A percentile compares a stretch with the other conserved stretches of the same genome.
phyloP scores from a whole-genome alignment of 345 rosid genomes.

The Heritiera littoralis region DNA sequence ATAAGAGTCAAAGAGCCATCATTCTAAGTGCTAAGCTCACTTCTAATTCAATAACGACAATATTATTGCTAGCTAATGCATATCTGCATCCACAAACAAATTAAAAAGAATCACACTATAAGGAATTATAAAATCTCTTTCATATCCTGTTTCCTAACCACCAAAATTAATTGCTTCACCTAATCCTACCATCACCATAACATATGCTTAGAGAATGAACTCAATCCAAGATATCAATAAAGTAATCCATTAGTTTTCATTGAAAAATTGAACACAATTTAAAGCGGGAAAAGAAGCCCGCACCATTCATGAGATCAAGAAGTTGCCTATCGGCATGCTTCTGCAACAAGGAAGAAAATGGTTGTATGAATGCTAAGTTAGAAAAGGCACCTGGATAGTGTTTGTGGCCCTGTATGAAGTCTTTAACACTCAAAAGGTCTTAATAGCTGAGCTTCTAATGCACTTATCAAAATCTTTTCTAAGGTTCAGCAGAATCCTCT shows the following conservation, averaged over 20 bases:
- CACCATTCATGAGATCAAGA: not conserved
- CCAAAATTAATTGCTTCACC: constrained; percentile 34
- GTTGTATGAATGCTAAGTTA: not conserved
- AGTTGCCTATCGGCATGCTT: constrained; percentile 1
- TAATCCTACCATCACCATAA: constrained; percentile 9
- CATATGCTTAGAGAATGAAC: not conserved
- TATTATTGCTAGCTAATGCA: not conserved
- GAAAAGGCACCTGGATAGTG: not conserved
- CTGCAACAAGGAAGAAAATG: not conserved
- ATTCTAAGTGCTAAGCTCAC: not conserved
- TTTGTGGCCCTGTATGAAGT: not conserved
- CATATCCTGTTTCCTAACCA: constrained; percentile 29
- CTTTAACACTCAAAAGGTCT: not conserved
- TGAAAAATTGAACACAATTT: not conserved
- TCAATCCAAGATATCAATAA: not conserved
- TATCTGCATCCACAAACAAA: not conserved
- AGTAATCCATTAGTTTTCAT: not conserved
- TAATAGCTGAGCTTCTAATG: not conserved
- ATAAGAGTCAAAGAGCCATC: not conserved
- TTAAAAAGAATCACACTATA: not conserved
- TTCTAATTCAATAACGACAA: not conserved
- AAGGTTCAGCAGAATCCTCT: not conserved
- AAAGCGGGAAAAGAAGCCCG: not conserved
- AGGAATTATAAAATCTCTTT: constrained; percentile 15
- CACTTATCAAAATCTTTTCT: not conserved